phyloP scores from a whole-genome alignment of 352 stramenopile species.

The Poterioochromonas sp. region DNA sequence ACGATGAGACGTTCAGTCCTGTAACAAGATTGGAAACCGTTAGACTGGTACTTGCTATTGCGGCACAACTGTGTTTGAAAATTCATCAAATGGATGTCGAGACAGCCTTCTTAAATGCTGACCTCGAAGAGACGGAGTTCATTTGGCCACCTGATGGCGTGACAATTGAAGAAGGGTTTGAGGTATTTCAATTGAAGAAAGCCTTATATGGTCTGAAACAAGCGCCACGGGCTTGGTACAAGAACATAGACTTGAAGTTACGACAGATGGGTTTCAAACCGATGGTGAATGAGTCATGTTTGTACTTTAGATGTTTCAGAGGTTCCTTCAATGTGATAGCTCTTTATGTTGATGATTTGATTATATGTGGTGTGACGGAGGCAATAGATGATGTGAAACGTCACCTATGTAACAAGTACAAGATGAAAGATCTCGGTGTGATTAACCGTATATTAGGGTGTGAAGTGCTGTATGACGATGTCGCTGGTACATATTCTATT shows the following conservation, averaged over 20 bases:
- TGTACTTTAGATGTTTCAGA: constrained; percentile 19
- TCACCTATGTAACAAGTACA: constrained; percentile 32
- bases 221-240: constrained; percentile 5
- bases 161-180: background rate
- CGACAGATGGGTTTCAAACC: constrained; percentile 9
- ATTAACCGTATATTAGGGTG: constrained; percentile 27
- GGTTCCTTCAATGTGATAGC: constrained; percentile 14
- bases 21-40: constrained; percentile 21
- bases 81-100: constrained; percentile 29
- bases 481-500: constrained; percentile 28
- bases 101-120: constrained; percentile 16
- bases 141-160: constrained; percentile 15
- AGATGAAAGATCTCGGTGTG: constrained; percentile 26
- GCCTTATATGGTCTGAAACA: constrained; percentile 34
- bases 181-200: constrained; percentile 27
- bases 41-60: constrained; percentile 27
- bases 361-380: constrained; percentile 26
- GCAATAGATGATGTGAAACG: constrained; percentile 30
- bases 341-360: constrained; percentile 24
- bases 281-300: constrained; percentile 18
- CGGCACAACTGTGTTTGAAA: constrained; percentile 12
- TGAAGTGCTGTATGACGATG: constrained; percentile 29
- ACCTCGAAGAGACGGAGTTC: constrained; percentile 19
- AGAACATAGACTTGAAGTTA: constrained; percentile 16
- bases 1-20: constrained; percentile 30